Percentiles rank a stretch among this genome's conserved stretches.
phyloP scores from a whole-genome alignment of 345 rosid species.

The Rubroshorea leprosula region DNA sequence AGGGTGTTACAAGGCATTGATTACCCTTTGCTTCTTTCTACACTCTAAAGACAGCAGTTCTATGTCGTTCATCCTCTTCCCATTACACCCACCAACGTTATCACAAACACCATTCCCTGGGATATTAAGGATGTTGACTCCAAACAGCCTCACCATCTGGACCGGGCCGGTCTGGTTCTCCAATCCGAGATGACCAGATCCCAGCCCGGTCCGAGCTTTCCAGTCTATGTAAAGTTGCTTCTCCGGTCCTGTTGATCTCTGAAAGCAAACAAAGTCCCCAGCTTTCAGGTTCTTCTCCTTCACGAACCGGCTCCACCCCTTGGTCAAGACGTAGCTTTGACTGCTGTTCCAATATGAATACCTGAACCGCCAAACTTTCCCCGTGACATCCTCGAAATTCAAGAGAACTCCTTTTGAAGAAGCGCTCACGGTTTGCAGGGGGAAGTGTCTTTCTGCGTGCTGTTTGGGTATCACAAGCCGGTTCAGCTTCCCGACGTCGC shows the following conservation, averaged over 20 bases:
- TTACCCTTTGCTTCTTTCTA: slow-evolving; percentile 62
- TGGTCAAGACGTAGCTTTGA: slow-evolving; percentile 88
- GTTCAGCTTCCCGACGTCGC: slow-evolving; percentile 94
- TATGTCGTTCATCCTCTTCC: slow-evolving; percentile 56
- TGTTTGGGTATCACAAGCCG: slow-evolving; percentile 91
- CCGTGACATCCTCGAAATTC: slow-evolving; percentile 60
- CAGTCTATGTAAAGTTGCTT: slow-evolving; percentile 61
- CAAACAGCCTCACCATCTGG: slow-evolving; percentile 62
- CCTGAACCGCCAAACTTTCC: slow-evolving; percentile 87
- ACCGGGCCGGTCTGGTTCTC: slow-evolving; percentile 31
- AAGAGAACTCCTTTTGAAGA: slow-evolving; percentile 52
- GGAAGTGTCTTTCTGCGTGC: slow-evolving; percentile 82
- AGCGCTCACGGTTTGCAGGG: slow-evolving; percentile 33
- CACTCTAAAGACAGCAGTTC: slow-evolving; percentile 52
- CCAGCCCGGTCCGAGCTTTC: slow-evolving; percentile 30
- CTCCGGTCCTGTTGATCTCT: slow-evolving; percentile 68
- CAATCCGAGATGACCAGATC: background rate
- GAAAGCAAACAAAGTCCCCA: slow-evolving; percentile 77
- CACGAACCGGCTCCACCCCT: slow-evolving; percentile 94
- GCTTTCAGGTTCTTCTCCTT: slow-evolving; percentile 74
- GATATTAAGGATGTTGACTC: slow-evolving; percentile 67
- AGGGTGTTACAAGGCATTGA: slow-evolving; percentile 57
- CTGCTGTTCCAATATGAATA: slow-evolving; percentile 98
- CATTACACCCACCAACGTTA: slow-evolving; percentile 32
- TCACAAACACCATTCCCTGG: slow-evolving; percentile 18